These are phyloP conservation scores for Vigna radiata DNA, from an alignment of 306 rosid genomes.

Conservation along the genomic window DNA sequence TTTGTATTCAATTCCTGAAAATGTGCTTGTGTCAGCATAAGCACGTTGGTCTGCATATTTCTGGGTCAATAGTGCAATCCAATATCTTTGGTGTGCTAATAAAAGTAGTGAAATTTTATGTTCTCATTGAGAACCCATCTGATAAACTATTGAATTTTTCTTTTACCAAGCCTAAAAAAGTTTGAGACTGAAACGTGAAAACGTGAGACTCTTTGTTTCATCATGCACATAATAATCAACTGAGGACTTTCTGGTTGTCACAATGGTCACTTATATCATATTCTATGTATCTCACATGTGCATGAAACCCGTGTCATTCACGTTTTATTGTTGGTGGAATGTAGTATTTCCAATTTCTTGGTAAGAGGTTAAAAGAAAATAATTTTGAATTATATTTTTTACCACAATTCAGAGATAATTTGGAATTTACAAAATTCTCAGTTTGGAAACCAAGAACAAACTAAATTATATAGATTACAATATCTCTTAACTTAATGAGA, in stretches of 20 bases:
- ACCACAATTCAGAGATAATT: no score
- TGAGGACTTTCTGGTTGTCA: neutral
- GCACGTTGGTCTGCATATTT: neutral
- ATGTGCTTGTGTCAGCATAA: neutral
- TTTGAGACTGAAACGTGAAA: neutral
- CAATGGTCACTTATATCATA: neutral
- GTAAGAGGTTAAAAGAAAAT: no score
- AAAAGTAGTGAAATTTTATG: neutral
- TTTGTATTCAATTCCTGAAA: constrained; percentile 15
- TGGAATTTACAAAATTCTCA: no score
- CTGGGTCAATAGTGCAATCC: neutral
- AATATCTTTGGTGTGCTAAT: neutral
- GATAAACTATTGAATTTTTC: neutral
- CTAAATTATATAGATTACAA: no score
- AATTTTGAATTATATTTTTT: no score
- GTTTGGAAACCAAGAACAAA: no score
- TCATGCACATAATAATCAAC: neutral
- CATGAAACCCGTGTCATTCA: neutral
- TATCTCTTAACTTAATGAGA: no score
- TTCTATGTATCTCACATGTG: neutral
- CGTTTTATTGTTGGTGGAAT: neutral
- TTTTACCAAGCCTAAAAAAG: neutral
- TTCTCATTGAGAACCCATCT: neutral
- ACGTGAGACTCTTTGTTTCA: neutral
- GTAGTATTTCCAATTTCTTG: neutral